phyloP scores from a whole-genome alignment of 345 rosid species.

The Erysimum cheiranthoides region DNA sequence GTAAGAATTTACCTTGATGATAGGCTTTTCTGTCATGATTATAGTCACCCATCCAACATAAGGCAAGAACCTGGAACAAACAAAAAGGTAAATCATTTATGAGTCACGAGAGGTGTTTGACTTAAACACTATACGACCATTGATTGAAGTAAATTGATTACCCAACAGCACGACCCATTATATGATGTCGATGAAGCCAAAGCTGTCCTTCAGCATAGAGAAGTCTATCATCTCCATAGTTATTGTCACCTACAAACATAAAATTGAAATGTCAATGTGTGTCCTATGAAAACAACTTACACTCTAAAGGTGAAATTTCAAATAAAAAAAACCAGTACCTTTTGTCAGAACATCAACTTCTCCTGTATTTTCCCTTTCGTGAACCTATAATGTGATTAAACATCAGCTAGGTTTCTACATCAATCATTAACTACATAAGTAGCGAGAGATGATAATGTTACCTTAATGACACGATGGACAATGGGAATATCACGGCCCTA shows the following conservation, averaged over 20 bases:
- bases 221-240: constrained; percentile 79
- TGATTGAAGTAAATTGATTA: constrained; percentile 38
- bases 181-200: constrained; percentile 86
- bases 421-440: not conserved
- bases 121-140: not conserved
- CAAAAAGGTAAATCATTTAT: constrained; percentile 3
- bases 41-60: constrained; percentile 98
- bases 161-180: constrained; percentile 97
- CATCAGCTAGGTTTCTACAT: constrained; percentile 1
- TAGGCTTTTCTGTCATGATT: constrained; percentile 93
- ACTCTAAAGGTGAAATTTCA: constrained; percentile 16
- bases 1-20: constrained; percentile 65
- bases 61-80: constrained; percentile 71
- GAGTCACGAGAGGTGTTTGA: not conserved
- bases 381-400: constrained; percentile 61
- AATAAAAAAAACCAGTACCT: constrained; percentile 56
- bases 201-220: constrained; percentile 85
- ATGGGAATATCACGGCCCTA: constrained; percentile 52
- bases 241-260: constrained; percentile 68
- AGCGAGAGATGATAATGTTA: constrained; percentile 14
- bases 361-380: constrained; percentile 80
- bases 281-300: constrained; percentile 1
- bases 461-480: constrained; percentile 52
- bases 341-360: constrained; percentile 97
- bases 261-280: constrained; percentile 21